Evolutionary conservation across 2,329 filamentous ascomycete genomes (phyloP).

Genomic region (Nothomitra cinnamomea): DNA sequence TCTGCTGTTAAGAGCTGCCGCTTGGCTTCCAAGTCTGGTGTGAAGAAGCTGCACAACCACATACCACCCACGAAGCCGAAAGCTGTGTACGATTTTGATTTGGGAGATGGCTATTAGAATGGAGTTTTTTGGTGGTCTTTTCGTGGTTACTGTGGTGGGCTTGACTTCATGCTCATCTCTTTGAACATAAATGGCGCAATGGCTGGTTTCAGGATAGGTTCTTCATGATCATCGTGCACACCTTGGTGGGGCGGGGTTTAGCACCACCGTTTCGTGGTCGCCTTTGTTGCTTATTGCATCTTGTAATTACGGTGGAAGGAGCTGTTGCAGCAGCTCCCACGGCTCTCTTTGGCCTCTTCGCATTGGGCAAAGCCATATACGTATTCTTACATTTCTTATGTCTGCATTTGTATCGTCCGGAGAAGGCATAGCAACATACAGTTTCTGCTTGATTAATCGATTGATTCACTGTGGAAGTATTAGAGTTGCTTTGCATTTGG

Average conservation of each 20-base stretch:
- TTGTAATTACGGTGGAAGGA: neutral
- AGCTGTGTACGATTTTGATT: slow-evolving; percentile 4
- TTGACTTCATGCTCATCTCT: neutral
- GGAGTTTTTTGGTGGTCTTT: neutral
- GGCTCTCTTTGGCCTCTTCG: neutral
- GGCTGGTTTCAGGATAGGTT: neutral
- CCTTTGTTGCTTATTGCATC: neutral
- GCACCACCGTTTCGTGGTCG: neutral
- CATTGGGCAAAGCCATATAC: too few relatives aligned
- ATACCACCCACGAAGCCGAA: slow-evolving; percentile 4
- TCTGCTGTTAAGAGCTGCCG: slow-evolving; percentile 3
- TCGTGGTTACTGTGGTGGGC: neutral
- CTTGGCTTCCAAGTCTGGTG: neutral
- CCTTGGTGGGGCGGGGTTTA: neutral
- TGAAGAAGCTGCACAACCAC: slow-evolving; percentile 6
- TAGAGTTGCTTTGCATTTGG: neutral
- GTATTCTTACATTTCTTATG: neutral
- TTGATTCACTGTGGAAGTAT: too few relatives aligned
- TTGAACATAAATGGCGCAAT: neutral
- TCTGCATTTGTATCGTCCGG: neutral
- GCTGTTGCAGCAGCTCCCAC: neutral
- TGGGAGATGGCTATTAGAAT: slow-evolving; percentile 5
- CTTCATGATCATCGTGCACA: neutral
- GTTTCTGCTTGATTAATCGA: too few relatives aligned
- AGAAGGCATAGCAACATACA: neutral